These are phyloP conservation scores for Podaxis sp. DNA, from an alignment of 768 basidiomycete species.

Conservation along the genomic window DNA sequence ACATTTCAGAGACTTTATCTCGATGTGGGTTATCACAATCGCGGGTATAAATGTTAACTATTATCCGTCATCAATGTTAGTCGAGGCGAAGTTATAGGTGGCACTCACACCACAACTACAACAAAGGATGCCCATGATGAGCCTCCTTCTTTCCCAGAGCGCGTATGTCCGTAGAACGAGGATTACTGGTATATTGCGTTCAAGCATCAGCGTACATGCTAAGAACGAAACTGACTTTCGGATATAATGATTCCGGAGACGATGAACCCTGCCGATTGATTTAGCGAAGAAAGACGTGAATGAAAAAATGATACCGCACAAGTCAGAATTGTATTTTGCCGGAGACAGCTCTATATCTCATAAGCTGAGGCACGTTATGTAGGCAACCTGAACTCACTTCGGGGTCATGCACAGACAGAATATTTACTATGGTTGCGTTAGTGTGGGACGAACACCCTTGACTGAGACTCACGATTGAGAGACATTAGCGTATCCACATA, in stretches of 20 bases:
- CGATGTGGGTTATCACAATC: conserved; percentile 26
- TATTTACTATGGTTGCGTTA: not conserved
- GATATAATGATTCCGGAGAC: conserved; percentile 32
- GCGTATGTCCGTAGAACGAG: conserved; percentile 41
- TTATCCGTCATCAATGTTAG: not conserved
- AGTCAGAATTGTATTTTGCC: conserved; percentile 25
- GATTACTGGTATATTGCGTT: conserved; percentile 21
- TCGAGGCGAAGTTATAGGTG: not conserved
- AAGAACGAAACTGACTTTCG: conserved; percentile 23
- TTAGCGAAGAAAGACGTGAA: not conserved
- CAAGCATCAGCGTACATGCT: not conserved
- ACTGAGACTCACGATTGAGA: conserved; percentile 21
- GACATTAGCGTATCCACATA: conserved; percentile 34
- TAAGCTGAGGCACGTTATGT: not conserved
- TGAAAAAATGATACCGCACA: conserved; percentile 18
- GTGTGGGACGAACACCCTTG: not conserved
- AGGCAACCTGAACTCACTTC: conserved; percentile 13
- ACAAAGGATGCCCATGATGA: conserved; percentile 27
- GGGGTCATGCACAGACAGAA: conserved; percentile 17
- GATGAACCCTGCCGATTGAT: conserved; percentile 23
- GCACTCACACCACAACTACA: conserved; percentile 18
- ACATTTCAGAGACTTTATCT: conserved; percentile 32
- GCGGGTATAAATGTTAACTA: conserved; percentile 29
- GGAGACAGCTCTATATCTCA: conserved; percentile 19
- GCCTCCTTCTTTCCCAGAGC: conserved; percentile 35